Percentiles rank a stretch among this genome's conserved stretches.
These are phyloP conservation scores for Onygenales sp. DNA, from an alignment of 2,329 filamentous ascomycete species.

Conservation along the genomic window DNA sequence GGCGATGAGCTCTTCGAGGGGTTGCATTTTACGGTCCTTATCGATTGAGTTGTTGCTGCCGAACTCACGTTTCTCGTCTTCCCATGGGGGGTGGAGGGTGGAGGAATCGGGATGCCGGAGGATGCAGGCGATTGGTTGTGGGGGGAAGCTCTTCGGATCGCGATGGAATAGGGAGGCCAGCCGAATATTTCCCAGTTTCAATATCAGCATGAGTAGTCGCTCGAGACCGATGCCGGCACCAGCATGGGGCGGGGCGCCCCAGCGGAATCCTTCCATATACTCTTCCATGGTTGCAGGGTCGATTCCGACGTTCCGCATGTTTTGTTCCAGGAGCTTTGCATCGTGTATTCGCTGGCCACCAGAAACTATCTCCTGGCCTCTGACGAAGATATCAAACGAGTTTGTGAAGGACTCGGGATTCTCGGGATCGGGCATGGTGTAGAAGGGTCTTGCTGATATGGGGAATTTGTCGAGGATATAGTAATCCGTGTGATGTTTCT, in stretches of 20 bases:
- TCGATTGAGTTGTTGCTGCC: constrained; percentile 27
- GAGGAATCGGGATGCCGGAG: constrained; percentile 84
- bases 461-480: constrained; percentile 95
- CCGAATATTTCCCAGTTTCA: constrained; percentile 81
- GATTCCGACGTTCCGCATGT: constrained; percentile 67
- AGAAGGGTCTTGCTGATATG: constrained; percentile 73
- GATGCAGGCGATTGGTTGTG: constrained; percentile 49
- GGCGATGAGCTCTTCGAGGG: constrained; percentile 78
- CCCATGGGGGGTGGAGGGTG: constrained; percentile 63
- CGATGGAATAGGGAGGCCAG: constrained; percentile 80
- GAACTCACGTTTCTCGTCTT: constrained; percentile 25
- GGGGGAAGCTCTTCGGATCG: constrained; percentile 78
- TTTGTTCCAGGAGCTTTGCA: constrained; percentile 60
- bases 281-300: constrained; percentile 78
- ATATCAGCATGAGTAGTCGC: constrained; percentile 74
- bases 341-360: constrained; percentile 92
- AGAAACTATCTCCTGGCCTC: constrained; percentile 85
- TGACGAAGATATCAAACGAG: constrained; percentile 90
- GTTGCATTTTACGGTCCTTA: constrained; percentile 51
- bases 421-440: constrained; percentile 73
- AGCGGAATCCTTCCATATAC: constrained; percentile 80
- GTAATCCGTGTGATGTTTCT: constrained; percentile 82
- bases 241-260: constrained; percentile 79
- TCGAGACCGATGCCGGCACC: constrained; percentile 86
- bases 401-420: constrained; percentile 64